A percentile compares a stretch with the other conserved stretches of the same genome.
Conservation (phyloP, 176 grass and related monocot species). For the Melocanna baccifera region DNA sequence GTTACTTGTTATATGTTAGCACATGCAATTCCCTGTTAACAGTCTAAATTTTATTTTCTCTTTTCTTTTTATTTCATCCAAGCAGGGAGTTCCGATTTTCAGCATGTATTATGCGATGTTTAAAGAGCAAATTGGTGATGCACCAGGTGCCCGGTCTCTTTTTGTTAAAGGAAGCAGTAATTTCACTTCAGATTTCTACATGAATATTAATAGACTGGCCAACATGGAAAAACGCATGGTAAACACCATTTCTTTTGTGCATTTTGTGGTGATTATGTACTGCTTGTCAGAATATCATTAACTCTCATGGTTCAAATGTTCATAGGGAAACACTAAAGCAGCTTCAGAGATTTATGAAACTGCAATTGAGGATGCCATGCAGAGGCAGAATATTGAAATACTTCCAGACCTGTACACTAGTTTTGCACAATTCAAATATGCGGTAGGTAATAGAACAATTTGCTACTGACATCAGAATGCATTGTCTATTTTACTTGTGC, state of each 20-base stretch:
- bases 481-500: slow-evolving; percentile 10
- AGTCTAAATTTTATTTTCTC: neutral
- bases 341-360: slow-evolving; percentile 81
- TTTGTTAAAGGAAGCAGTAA: slow-evolving; percentile 47
- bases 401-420: slow-evolving; percentile 60
- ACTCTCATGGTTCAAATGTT: slow-evolving; percentile 32
- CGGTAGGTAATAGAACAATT: slow-evolving; percentile 44
- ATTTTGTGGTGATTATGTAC: slow-evolving; percentile 20
- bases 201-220: slow-evolving; percentile 71
- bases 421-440: slow-evolving; percentile 83
- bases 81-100: slow-evolving; percentile 77
- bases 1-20: slow-evolving; percentile 25
- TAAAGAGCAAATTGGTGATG: slow-evolving; percentile 91
- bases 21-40: neutral
- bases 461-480: neutral
- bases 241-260: slow-evolving; percentile 18
- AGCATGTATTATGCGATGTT: slow-evolving; percentile 76
- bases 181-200: slow-evolving; percentile 49
- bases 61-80: slow-evolving; percentile 22
- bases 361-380: slow-evolving; percentile 72
- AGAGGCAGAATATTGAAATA: slow-evolving; percentile 57
- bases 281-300: slow-evolving; percentile 5
- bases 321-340: slow-evolving; percentile 71
- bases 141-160: slow-evolving; percentile 54
- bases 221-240: slow-evolving; percentile 97